Evolutionary conservation across 2,329 filamentous ascomycete species (phyloP), one percentile per base, ranked within the genome.

Genomic region (Hawksworthiomyces lignivorus): DNA sequence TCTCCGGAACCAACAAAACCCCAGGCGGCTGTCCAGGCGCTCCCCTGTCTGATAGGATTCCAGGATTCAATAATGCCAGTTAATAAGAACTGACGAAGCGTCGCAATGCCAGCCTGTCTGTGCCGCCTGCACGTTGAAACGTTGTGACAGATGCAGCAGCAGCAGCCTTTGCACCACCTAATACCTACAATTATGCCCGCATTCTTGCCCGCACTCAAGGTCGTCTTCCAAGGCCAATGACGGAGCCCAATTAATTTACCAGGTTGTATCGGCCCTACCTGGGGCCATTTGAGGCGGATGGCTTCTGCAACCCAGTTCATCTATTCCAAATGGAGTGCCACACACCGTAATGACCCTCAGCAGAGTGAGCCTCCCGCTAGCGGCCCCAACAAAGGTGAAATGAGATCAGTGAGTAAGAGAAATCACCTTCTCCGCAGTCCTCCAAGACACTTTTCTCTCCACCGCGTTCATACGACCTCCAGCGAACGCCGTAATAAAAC

Each of bases 201-300:
- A 14, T 30, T 30, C 22, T 30, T 42, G 18, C 31, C 31, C 7
- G 31, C 31, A 14, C 9, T 9, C 31, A 9, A 15, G 17, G 11
- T 15, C 5, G 15, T 36, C 19, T 22, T 8, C 26, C 38, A 29
- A 17, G 22, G 35, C 36, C 36, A 39, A 27, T 39, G 24, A 30
- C 45, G 21, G 31, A 19, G 15, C 21, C 28, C 37, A 26, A 11
- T 47, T 44, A 44, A 43, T 45, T 42, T 48, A 32, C 41, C 41
- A 46, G 36, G 43, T 46, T 31, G 44, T 39, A 48, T 48, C 44
- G 46, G 36, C 43, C 46, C 41, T 46, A 40, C 38, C 41, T 37
- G 22, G 28, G 7, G 27, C n/a, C 30, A 27, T 34, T 36, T 31
- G 28, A 32, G 32, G 27, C 37, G 40, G 28, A 29, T 31, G 29